Evolutionary conservation across 805 yeast species (phyloP), one percentile per base, ranked within the genome.

Genomic region (Saccharomycopsis fibuligera): DNA sequence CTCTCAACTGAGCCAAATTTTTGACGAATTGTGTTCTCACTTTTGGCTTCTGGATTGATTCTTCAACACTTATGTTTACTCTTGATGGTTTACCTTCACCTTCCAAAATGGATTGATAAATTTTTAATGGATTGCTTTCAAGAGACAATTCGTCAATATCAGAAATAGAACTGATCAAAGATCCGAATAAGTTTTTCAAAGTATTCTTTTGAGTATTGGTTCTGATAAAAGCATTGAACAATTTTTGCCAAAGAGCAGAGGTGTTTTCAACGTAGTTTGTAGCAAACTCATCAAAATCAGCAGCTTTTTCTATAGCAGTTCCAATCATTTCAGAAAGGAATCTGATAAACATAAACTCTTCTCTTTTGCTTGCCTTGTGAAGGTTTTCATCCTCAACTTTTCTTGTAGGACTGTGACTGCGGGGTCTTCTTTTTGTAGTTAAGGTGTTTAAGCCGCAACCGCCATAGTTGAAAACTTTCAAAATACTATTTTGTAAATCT

Each of bases 101-200:
- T 54, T 51, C 48, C 51, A 57, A 67, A 16, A 69, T 55, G 35
- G 35, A 43, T 68, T 75, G 21, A 59, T 76, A 76, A 24, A 86
- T 81, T 14, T 66, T 64, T 2, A 76, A 61, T 2, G 98, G 98
- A 61, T 89, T 86, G 48, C 90, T 79, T 60, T 90, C 96, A 55
- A 88, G 78, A 48, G 81, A 80, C 9, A 81, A 61, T 4, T 65
- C 67, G 6, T 63, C 60, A 27, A 65, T 64, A 19, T 60, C 56
- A 14, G 64, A 50, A 9, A 76, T 56, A 14, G 58, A 59, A 23
- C 66, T 62, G 2, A 75, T 60, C 19, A 73, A 55, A 1, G 72
- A 64, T 0, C 66, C 62, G 29, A 78, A 61, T 4, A 77, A 55
- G 5, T 47, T 55, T 24, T 51, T 60, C 54, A 65, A 62, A 2